phyloP scores from a whole-genome alignment of 495 filamentous ascomycete species.

The Tetracladium marchalianum region DNA sequence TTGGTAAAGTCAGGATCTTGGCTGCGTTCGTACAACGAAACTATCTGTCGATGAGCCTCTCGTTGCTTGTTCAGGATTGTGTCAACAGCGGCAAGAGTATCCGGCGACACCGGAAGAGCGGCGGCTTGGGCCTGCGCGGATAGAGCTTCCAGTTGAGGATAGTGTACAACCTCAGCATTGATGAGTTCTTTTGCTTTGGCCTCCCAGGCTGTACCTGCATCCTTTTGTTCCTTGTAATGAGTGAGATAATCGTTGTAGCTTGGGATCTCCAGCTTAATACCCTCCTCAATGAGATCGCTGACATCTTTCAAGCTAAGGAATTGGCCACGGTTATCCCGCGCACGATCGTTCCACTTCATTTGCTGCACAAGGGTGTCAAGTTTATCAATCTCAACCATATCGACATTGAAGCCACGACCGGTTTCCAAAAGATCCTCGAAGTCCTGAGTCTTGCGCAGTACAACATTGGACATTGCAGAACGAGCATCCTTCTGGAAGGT shows the following conservation, averaged over 20 bases:
- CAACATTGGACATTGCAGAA: constrained; percentile 50
- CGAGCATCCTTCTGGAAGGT: constrained; percentile 76
- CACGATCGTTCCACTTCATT: constrained; percentile 81
- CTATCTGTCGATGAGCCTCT: constrained; percentile 81
- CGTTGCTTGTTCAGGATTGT: constrained; percentile 93
- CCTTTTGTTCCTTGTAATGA: constrained; percentile 64
- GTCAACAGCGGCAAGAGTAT: constrained; percentile 77
- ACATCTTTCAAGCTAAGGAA: constrained; percentile 69
- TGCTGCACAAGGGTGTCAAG: constrained; percentile 74
- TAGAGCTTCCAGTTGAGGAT: constrained; percentile 86
- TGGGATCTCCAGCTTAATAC: constrained; percentile 62
- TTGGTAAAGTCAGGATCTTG: constrained; percentile 64
- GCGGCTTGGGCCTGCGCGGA: constrained; percentile 64
- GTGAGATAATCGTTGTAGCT: constrained; percentile 66
- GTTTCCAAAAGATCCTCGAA: constrained; percentile 83
- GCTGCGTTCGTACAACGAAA: constrained; percentile 67
- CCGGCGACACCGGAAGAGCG: constrained; percentile 67
- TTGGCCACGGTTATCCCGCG: constrained; percentile 48
- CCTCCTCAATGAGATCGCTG: constrained; percentile 64
- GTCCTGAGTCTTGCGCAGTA: constrained; percentile 52
- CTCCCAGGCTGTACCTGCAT: constrained; percentile 80
- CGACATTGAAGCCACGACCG: constrained; percentile 84
- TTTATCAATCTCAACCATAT: constrained; percentile 84
- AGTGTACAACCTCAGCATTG: constrained; percentile 74
- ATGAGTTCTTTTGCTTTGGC: constrained; percentile 89